Conservation (phyloP, 2,329 filamentous ascomycete species). For the Raffaelea ambrosiae region DNA sequence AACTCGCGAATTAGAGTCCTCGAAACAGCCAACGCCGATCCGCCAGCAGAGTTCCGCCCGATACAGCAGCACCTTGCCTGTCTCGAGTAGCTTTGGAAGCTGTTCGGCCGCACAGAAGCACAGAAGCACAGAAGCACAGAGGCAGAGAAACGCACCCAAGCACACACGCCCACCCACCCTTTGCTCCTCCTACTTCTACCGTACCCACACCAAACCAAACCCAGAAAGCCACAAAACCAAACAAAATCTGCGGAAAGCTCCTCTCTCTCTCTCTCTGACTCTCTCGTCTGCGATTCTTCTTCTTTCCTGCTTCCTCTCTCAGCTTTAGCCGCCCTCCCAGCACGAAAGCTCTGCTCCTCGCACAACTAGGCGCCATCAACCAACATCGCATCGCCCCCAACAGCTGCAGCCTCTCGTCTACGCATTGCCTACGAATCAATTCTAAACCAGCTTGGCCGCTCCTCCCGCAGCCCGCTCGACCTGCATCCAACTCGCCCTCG, state of each 20-base stretch:
- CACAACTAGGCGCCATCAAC: slow-evolving; percentile 7
- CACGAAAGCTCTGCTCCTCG: neutral
- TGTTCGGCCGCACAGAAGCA: too few species aligned
- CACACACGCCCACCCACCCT: too few species aligned
- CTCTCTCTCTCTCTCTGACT: slow-evolving; percentile 3
- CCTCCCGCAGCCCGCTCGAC: neutral
- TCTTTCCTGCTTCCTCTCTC: neutral
- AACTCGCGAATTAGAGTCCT: too few species aligned
- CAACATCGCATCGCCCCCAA: slow-evolving; percentile 12
- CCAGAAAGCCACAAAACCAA: neutral
- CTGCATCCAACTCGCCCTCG: too few species aligned
- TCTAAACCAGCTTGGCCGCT: neutral
- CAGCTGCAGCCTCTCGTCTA: slow-evolving; percentile 16
- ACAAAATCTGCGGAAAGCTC: slow-evolving; percentile 18
- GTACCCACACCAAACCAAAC: neutral
- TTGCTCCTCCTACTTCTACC: too few species aligned
- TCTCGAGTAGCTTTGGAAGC: too few species aligned
- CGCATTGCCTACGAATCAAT: slow-evolving; percentile 7
- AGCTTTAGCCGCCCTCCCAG: neutral
- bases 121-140: too few species aligned
- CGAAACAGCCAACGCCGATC: too few species aligned
- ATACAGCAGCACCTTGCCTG: too few species aligned
- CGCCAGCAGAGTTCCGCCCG: too few species aligned
- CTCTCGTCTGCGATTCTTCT: neutral
- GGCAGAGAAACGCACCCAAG: too few species aligned